Evolutionary conservation across 2,329 filamentous ascomycete species (phyloP).

Genomic region (Cadophora sp.): DNA sequence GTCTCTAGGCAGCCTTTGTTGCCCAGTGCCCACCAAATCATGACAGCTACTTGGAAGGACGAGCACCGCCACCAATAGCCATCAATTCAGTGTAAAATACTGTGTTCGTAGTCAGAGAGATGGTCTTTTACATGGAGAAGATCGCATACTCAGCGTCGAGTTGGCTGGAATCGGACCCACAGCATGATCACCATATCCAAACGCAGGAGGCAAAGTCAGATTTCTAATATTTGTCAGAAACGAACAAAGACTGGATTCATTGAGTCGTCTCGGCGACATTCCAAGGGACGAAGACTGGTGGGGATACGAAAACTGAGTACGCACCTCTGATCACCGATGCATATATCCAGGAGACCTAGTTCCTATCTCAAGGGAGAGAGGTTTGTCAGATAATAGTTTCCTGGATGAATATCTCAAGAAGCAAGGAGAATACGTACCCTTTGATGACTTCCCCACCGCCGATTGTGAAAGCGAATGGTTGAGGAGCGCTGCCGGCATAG

Average conservation of each 20-base stretch:
- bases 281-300: too few species aligned
- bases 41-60: neutral
- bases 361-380: too few species aligned
- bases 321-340: slow-evolving; percentile 20
- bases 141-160: slow-evolving; percentile 17
- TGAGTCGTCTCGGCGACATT: too few species aligned
- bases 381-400: too few species aligned
- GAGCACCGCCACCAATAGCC: neutral
- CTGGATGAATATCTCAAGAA: too few species aligned
- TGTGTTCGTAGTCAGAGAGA: neutral
- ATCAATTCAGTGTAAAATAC: slow-evolving; percentile 18
- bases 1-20: too few species aligned
- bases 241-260: neutral
- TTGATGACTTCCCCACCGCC: slow-evolving; percentile 16
- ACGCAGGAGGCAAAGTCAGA: slow-evolving; percentile 13
- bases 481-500: slow-evolving; percentile 5
- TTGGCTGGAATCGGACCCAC: slow-evolving; percentile 24
- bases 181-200: slow-evolving; percentile 17
- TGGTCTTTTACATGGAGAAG: neutral
- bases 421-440: neutral
- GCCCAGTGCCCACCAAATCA: too few species aligned
- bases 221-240: slow-evolving; percentile 8
- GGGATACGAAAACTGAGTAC: neutral
- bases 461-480: slow-evolving; percentile 18
- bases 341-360: slow-evolving; percentile 19